Evolutionary conservation across 805 yeast genomes (phyloP).

Genomic region (Starmera dryadoides): DNA sequence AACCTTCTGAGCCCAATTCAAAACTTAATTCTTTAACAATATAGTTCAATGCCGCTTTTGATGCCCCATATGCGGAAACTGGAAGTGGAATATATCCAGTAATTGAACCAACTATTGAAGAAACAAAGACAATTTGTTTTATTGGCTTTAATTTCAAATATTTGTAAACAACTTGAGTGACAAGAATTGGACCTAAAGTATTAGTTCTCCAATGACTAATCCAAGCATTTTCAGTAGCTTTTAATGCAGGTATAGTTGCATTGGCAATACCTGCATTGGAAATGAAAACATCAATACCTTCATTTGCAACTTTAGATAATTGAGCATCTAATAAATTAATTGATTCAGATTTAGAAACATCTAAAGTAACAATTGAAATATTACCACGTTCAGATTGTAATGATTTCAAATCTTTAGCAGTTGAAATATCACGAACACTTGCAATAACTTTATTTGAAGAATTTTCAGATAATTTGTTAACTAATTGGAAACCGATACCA

Average conservation of each 20-base stretch:
- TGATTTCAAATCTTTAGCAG: conserved; percentile 4
- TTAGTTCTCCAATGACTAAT: conserved; percentile 5
- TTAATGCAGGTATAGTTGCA: neutral
- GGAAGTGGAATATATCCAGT: conserved; percentile 5
- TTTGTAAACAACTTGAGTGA: conserved; percentile 15
- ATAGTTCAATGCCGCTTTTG: conserved; percentile 25
- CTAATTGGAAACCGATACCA: conserved; percentile 1
- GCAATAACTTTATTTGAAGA: neutral
- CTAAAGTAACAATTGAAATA: conserved; percentile 15
- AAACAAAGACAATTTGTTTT: conserved; percentile 15
- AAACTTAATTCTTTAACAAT: conserved; percentile 9
- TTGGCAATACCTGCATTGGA: conserved; percentile 17
- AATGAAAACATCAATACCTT: conserved; percentile 17
- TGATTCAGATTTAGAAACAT: conserved; percentile 9
- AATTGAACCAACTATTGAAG: conserved; percentile 17
- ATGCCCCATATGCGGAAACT: conserved; percentile 18
- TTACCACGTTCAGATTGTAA: conserved; percentile 7
- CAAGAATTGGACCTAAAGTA: conserved; percentile 17
- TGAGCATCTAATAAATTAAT: conserved; percentile 4
- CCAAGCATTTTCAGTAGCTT: neutral
- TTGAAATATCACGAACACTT: conserved; percentile 4
- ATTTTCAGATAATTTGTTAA: neutral
- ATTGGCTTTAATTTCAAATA: conserved; percentile 10
- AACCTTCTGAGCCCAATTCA: conserved; percentile 10
- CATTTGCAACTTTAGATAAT: conserved; percentile 3